phyloP scores from a whole-genome alignment of 176 grass and related monocot species.

The Ananas comosus region DNA sequence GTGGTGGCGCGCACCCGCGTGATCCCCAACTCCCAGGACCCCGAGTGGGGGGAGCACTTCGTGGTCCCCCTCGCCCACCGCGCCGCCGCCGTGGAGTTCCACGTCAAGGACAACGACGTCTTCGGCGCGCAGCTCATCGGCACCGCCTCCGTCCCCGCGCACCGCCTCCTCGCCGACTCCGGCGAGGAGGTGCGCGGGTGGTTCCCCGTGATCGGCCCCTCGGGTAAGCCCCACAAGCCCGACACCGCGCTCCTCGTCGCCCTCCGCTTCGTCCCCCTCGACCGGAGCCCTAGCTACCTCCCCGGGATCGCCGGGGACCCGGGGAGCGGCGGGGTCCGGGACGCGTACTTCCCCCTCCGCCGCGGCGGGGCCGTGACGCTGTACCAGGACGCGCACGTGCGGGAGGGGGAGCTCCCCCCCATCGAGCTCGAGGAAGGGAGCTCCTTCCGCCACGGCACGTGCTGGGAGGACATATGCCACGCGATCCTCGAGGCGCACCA shows the following conservation, averaged over 20 bases:
- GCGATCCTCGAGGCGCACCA: conserved; percentile 93
- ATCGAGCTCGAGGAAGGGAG: conserved; percentile 45
- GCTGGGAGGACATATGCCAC: conserved; percentile 99
- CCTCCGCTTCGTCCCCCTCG: conserved; percentile 34
- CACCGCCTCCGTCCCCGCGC: conserved; percentile 39
- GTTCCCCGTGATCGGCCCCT: conserved; percentile 44
- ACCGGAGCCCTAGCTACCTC: conserved; percentile 34
- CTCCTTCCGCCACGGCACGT: conserved; percentile 45
- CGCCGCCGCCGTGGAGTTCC: conserved; percentile 46
- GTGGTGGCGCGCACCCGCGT: conserved; percentile 81
- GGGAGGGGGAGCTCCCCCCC: conserved; percentile 49
- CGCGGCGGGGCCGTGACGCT: conserved; percentile 48
- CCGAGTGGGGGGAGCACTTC: conserved; percentile 66
- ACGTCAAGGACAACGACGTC: conserved; percentile 87
- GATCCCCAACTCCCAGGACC: conserved; percentile 62
- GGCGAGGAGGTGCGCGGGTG: conserved; percentile 35
- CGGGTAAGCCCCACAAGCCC: conserved; percentile 51
- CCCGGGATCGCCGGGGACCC: conserved; percentile 67
- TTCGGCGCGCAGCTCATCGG: conserved; percentile 90
- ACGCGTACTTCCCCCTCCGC: conserved; percentile 80
- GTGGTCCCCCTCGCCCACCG: conserved; percentile 69
- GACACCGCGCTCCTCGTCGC: conserved; percentile 47
- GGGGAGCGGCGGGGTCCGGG: conserved; percentile 38
- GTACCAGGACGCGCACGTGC: conserved; percentile 91
- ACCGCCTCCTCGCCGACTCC: conserved; percentile 3